Conservation (phyloP, 2,329 filamentous ascomycete genomes). For the Sporothrix globosa region DNA sequence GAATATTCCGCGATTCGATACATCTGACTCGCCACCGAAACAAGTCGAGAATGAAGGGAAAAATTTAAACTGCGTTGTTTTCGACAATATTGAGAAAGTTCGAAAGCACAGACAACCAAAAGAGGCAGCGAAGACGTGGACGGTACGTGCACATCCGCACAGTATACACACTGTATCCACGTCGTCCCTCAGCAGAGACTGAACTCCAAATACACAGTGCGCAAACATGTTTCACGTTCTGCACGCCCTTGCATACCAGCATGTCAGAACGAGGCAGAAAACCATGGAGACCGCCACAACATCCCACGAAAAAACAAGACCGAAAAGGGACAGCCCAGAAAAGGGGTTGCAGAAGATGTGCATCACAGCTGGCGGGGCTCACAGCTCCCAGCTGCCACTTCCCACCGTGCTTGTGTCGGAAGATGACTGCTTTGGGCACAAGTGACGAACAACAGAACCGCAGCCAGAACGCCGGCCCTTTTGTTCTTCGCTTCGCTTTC, state of each 20-base stretch:
- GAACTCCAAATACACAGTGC: not conserved
- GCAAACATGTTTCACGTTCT: constrained; percentile 26
- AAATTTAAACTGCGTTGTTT: not conserved
- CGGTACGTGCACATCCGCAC: not conserved
- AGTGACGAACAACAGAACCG: not conserved
- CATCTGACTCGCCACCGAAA: not conserved
- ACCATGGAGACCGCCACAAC: not conserved
- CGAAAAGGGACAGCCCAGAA: not conserved
- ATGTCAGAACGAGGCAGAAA: not conserved
- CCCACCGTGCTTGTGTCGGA: constrained; percentile 3
- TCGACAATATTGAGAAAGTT: not conserved
- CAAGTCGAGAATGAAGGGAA: not conserved
- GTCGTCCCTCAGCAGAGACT: not conserved
- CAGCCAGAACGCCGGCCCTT: constrained; percentile 9
- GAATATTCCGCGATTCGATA: constrained; percentile 1
- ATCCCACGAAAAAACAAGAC: not conserved
- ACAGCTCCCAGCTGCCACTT: not conserved
- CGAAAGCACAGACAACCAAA: constrained; percentile 18
- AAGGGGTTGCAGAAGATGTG: not conserved
- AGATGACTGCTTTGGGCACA: constrained; percentile 17
- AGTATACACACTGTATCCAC: constrained; percentile 6
- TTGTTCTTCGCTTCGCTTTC: not conserved
- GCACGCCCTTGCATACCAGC: constrained; percentile 22
- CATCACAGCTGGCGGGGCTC: not conserved
- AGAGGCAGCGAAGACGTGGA: not conserved